Base-by-base conservation (phyloP, 2,329 filamentous ascomycete species). In the Claviceps digitariae region DNA sequence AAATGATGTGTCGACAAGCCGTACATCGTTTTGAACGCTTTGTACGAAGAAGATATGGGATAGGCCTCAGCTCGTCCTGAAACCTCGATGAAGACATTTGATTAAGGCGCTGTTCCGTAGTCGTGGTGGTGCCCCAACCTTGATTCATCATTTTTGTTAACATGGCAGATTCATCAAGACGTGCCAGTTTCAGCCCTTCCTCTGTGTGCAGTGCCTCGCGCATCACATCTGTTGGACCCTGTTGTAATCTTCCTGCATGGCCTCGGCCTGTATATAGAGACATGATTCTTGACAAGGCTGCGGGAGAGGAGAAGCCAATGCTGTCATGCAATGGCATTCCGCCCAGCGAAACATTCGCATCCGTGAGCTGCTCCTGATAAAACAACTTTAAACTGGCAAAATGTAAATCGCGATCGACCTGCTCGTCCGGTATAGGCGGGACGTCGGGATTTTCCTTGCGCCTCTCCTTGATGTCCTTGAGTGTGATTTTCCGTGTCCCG, bases 21-120 rank as follows among this genome's bases (percentile, higher is more conserved):
- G 88, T 86, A 68, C 93, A 98, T 47, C 93, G 87, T 71, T 96
- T 97, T 21, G 89, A 90, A 40, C 91, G 86, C 65, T 96, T 96
- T 0, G 91, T 95, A 54, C 89, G 84, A 15, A 98, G 80, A 2
- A 94, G 78, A 17, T 87, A 85, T 0, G 90, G 84, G 15, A 90
- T 78, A 0, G 93, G 93, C 29, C 88, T 84, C 5, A 97, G 79
- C 21, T 91, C 81, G 52, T 84, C 78, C 1, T 80, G 70, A 64
- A 93, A 90, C 7, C 78, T 80, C 2, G 78, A 70, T 52, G 72
- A 80, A 69, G 69, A 76, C 63, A 72, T 57, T 57, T 81, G 79
- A 15, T 59, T 67, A 48, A 63, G 75, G 67, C 69, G 68, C 58
- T 81, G 78, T 21, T 73, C 67, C 17, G 62, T 57, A 0, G 76